These are phyloP conservation scores for Oryza nivara DNA, from an alignment of 176 grass and related monocot genomes.

Conservation along the genomic window DNA sequence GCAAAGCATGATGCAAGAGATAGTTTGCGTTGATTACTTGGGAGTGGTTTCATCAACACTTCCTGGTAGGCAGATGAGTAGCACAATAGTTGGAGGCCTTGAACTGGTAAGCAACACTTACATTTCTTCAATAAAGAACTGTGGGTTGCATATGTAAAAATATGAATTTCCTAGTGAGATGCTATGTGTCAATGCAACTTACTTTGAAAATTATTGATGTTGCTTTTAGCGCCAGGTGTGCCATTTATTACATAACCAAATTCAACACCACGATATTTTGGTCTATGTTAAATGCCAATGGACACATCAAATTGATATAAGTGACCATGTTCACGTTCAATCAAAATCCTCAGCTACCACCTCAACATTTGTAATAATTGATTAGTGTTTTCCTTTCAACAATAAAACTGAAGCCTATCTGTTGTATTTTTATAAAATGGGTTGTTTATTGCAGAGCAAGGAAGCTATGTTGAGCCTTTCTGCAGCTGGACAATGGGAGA, in stretches of 20 bases:
- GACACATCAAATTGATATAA: neutral
- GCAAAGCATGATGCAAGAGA: slow-evolving; percentile 51
- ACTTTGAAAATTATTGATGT: neutral
- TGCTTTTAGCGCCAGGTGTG: neutral
- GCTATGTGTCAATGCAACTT: slow-evolving; percentile 4
- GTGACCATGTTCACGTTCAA: neutral
- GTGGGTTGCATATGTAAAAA: neutral
- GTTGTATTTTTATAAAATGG: neutral
- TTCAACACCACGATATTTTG: slow-evolving; percentile 22
- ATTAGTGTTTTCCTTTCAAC: neutral
- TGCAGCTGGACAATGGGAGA: slow-evolving; percentile 83
- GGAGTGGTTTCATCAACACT: slow-evolving; percentile 50
- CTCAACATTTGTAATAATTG: neutral
- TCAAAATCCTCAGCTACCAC: neutral
- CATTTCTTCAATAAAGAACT: slow-evolving; percentile 2
- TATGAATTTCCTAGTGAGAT: neutral
- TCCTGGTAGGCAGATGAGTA: slow-evolving; percentile 43
- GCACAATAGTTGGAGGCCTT: slow-evolving; percentile 52
- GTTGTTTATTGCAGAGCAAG: slow-evolving; percentile 62
- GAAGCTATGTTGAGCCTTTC: slow-evolving; percentile 68
- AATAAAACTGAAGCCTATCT: neutral
- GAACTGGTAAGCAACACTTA: slow-evolving; percentile 63
- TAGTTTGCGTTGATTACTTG: slow-evolving; percentile 57
- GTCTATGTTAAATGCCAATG: slow-evolving; percentile 15
- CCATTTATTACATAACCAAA: neutral